Evolutionary conservation across 345 rosid species (phyloP).

Genomic region (Gossypium stocksii): DNA sequence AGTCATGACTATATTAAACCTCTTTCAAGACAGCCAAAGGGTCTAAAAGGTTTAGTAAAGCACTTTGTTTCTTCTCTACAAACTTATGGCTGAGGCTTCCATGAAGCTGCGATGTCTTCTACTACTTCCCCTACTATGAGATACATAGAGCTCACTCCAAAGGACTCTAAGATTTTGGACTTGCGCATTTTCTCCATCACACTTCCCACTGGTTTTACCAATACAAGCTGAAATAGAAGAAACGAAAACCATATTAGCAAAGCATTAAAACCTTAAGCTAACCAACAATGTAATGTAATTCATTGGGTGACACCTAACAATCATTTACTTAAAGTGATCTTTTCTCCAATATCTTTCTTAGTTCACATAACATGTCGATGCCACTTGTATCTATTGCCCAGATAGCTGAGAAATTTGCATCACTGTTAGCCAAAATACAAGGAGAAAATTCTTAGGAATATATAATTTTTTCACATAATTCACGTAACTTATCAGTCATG

Average conservation of each 20-base stretch:
- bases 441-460: not conserved
- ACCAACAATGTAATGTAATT: not conserved
- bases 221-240: conserved; percentile 34
- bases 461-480: not conserved
- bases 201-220: conserved; percentile 57
- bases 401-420: conserved; percentile 51
- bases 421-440: conserved; percentile 11
- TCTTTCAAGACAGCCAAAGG: not conserved
- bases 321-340: conserved; percentile 57
- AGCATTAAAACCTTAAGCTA: not conserved
- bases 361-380: conserved; percentile 53
- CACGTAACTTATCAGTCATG: conserved; percentile 57
- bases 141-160: conserved; percentile 46
- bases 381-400: conserved; percentile 92
- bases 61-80: not conserved
- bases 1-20: not conserved
- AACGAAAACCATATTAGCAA: not conserved
- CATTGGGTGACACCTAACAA: not conserved
- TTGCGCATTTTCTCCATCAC: conserved; percentile 60
- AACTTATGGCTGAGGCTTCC: conserved; percentile 47
- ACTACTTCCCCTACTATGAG: conserved; percentile 57
- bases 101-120: conserved; percentile 37
- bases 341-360: conserved; percentile 59
- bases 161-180: conserved; percentile 34
- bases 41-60: not conserved